Evolutionary conservation across 306 rosid species (phyloP), one percentile per base, ranked within the genome.

Genomic region (Erythrophleum fordii): DNA sequence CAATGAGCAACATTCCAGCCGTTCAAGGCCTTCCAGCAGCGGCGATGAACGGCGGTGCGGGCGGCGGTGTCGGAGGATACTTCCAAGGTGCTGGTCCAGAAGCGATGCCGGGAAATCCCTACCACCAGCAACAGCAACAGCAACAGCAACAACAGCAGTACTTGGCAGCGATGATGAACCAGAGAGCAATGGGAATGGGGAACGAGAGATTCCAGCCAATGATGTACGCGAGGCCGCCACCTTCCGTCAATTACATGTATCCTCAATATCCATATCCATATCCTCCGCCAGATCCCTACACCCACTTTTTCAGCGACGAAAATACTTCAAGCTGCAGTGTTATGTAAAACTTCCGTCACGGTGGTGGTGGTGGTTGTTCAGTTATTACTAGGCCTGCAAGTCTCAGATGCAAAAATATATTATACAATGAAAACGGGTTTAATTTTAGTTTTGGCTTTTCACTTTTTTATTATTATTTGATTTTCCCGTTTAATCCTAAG

Each of bases 291-390:
- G 99, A 93, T 13, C 87, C 87, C 0, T 92, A 93, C 65, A 34
- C 92, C 5, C 85, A 93, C 81, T 86, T 83, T 58, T 95, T 93
- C 91, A 92, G 93, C 52, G 97, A 95, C 49, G 99, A 96, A 44
- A 93, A 93, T 74, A 87, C 99, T 44, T 85, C 97, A 8, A 90
- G 97, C 78, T 96, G 99, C 90, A 87, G 74, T 82, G 70, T 96
- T 45, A 96, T 96, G 99, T 95, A 60, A 41, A 56, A 42, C 17
- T 11, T 10, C 5, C 5, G 41, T 22, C 17, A n/a, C n/a, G 44
- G 18, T 10, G 49, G 35, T 83, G 8, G 62, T n/a, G n/a, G 3
- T 26, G 81, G 52, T 69, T 58, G 58, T 87, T 78, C 82, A 26
- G 80, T 77, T 80, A 56, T 60, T 6, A 46, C 31, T 25, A 17